Evolutionary conservation across 23 red algal genomes (phyloP), one percentile per base, ranked within the genome.

Genomic region (Gracilaria domingensis): DNA sequence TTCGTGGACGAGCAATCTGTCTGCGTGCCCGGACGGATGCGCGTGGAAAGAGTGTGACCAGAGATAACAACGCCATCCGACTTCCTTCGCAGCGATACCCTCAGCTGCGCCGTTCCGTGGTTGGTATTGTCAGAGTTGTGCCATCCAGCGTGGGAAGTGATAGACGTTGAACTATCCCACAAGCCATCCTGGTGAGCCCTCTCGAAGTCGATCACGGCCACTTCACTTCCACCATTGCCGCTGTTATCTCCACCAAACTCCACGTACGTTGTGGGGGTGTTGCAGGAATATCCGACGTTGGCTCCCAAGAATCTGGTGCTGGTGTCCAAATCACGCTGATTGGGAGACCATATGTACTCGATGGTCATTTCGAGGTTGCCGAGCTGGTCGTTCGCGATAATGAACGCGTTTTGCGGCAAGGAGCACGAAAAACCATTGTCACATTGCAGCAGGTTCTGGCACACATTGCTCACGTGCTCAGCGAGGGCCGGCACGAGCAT

Each of bases 171-270:
- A 1, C n/a, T 44, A 3, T 28, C 25, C 83, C 83, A 87, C 18
- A 28, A 7, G 4, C 83, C 83, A 32, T 87, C 39, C 20, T 47
- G 39, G 5, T 38, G 59, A 11, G 83, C 83, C 39, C 11, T 72
- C 0, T 55, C 62, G 4, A 87, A 44, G 24, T 57, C 39, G 49
- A 87, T 75, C 30, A 39, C 62, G 23, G 32, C 20, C 11, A 72
- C 66, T 44, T 87, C 83, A 87, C 62, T 87, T 47, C 83, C 83
- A 14, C 60, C 83, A 16, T 59, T 59, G 35, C 66, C 39, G 20
- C 66, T 87, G 53, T 87, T 66, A 53, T 87, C 83, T 48, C 62
- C 83, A 26, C 83, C 62, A 57, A 87, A 67, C 51, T 67, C n/a
- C 5, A 67, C 26, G 62, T 67, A 67, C 28, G 32, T 4, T 1